Conservation (phyloP, 805 yeast species). For the Lipomyces orientalis region DNA sequence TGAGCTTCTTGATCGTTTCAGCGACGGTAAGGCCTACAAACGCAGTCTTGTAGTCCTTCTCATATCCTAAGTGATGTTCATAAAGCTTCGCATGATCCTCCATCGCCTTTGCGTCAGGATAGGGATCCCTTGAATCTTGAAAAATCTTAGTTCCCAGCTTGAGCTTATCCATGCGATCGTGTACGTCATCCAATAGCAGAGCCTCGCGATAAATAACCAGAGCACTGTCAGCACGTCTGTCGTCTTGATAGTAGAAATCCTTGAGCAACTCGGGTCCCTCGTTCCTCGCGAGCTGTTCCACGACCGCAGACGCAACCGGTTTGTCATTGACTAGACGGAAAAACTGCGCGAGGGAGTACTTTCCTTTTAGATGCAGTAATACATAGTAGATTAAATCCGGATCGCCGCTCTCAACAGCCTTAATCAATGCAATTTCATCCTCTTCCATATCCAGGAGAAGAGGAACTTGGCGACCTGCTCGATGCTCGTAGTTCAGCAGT, state of each 20-base stretch:
- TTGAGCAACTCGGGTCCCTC: slow-evolving; percentile 50
- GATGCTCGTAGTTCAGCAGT: slow-evolving; percentile 71
- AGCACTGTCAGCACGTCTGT: slow-evolving; percentile 56
- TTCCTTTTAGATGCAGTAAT: slow-evolving; percentile 59
- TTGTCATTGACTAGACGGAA: slow-evolving; percentile 64
- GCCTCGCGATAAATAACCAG: slow-evolving; percentile 48
- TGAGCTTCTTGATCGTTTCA: slow-evolving; percentile 55
- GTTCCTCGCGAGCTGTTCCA: slow-evolving; percentile 47
- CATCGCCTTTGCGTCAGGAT: slow-evolving; percentile 50
- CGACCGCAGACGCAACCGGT: slow-evolving; percentile 51
- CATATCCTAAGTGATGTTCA: slow-evolving; percentile 54
- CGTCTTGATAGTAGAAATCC: slow-evolving; percentile 70
- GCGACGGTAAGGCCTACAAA: slow-evolving; percentile 54
- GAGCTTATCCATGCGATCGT: slow-evolving; percentile 39
- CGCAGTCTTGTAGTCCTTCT: slow-evolving; percentile 49
- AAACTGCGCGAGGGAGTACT: slow-evolving; percentile 67
- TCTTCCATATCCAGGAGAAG: slow-evolving; percentile 74
- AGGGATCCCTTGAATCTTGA: slow-evolving; percentile 45
- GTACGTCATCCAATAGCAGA: slow-evolving; percentile 30
- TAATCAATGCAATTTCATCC: slow-evolving; percentile 67
- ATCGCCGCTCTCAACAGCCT: slow-evolving; percentile 66
- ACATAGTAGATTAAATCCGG: slow-evolving; percentile 64
- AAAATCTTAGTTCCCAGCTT: slow-evolving; percentile 45
- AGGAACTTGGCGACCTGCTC: slow-evolving; percentile 63
- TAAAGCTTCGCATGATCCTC: slow-evolving; percentile 54